Conservation (phyloP, 768 basidiomycete genomes). For the Sporobolomyces phaffii region DNA sequence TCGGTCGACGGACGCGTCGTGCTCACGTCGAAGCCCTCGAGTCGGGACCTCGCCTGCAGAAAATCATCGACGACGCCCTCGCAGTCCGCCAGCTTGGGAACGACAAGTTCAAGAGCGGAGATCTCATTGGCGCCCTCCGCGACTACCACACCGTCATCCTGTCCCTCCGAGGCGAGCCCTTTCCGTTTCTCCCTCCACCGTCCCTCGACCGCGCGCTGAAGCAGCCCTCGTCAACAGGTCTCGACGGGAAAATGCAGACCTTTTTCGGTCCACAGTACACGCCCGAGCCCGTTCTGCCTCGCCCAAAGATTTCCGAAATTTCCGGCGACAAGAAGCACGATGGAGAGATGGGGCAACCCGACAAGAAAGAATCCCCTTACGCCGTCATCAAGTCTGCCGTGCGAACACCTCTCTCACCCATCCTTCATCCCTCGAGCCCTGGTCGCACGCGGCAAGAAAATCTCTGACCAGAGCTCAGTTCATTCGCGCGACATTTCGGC, state of each 20-base stretch:
- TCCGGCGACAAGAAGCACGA: neutral
- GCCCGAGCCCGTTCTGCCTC: neutral
- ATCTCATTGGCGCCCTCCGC: slow-evolving; percentile 2
- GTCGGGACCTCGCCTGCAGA: neutral
- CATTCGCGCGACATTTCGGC: neutral
- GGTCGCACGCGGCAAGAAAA: too few relatives aligned
- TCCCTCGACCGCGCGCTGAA: too few relatives aligned
- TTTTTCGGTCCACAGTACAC: neutral
- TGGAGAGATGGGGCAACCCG: too few relatives aligned
- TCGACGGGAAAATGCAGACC: neutral
- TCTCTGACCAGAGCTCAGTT: too few relatives aligned
- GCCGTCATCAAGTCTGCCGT: slow-evolving; percentile 8
- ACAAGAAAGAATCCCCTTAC: neutral
- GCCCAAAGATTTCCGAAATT: neutral
- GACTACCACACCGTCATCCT: slow-evolving; percentile 21
- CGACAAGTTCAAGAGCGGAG: slow-evolving; percentile 16
- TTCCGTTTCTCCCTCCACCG: too few relatives aligned
- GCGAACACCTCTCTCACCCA: too few relatives aligned
- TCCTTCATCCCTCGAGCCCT: too few relatives aligned
- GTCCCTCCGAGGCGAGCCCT: slow-evolving; percentile 8
- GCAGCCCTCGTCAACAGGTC: too few relatives aligned
- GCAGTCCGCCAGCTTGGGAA: slow-evolving; percentile 13
- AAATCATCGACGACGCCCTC: slow-evolving; percentile 1
- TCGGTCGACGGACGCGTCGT: too few relatives aligned
- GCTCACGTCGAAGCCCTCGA: neutral